phyloP scores from a whole-genome alignment of 306 rosid genomes.

The Prunus fruticosa region DNA sequence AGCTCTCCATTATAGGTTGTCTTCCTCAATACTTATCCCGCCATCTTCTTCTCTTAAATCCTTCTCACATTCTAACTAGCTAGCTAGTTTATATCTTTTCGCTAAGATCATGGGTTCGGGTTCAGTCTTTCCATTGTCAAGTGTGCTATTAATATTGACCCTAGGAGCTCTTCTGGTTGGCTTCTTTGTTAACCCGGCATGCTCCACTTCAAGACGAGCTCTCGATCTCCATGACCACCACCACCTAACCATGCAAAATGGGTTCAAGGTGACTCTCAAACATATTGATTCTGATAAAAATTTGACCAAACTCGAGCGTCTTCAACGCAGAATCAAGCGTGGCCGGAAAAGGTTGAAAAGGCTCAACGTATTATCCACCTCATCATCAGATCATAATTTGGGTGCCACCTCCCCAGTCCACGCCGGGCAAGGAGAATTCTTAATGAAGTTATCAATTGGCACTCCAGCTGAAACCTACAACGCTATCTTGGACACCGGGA shows the following conservation, averaged over 20 bases:
- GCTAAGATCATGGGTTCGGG: slow-evolving; percentile 2
- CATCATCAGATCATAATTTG: slow-evolving; percentile 10
- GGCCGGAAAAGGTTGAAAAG: slow-evolving; percentile 50
- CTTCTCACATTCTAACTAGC: background rate
- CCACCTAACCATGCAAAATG: slow-evolving; percentile 9
- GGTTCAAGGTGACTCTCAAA: slow-evolving; percentile 49
- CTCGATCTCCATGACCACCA: slow-evolving; percentile 3
- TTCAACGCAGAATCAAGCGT: slow-evolving; percentile 54
- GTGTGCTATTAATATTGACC: background rate
- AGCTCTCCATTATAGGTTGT: background rate
- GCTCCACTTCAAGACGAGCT: slow-evolving; percentile 44
- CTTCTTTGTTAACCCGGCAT: slow-evolving; percentile 31
- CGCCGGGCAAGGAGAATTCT: slow-evolving; percentile 71
- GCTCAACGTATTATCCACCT: slow-evolving; percentile 37
- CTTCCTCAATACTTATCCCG: background rate
- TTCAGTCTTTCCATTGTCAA: background rate
- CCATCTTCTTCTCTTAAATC: background rate
- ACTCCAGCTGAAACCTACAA: slow-evolving; percentile 59
- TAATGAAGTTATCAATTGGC: slow-evolving; percentile 66
- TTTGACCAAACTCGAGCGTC: slow-evolving; percentile 65
- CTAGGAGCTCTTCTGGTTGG: slow-evolving; percentile 8
- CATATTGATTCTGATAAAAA: slow-evolving; percentile 69
- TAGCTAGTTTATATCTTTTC: background rate
- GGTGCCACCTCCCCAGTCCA: slow-evolving; percentile 40
- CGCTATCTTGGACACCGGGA: slow-evolving; percentile 83